These are phyloP conservation scores for Paramecium pentaurelia DNA, from an alignment of 73 alveolate genomes.

Conservation along the genomic window DNA sequence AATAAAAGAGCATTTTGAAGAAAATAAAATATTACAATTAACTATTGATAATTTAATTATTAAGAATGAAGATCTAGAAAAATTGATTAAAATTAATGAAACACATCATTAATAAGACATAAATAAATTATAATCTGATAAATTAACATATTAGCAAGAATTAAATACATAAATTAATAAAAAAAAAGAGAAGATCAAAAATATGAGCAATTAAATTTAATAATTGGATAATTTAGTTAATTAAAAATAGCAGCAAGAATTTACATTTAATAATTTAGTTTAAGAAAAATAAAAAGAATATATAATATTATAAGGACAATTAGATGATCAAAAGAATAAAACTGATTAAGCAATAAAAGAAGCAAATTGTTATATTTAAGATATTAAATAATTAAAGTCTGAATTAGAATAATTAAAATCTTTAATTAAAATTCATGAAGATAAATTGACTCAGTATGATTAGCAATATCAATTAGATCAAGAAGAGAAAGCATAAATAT, in stretches of 20 bases:
- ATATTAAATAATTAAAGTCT: background rate
- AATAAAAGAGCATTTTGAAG: background rate
- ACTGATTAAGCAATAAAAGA: conserved; percentile 23
- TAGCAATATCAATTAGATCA: background rate
- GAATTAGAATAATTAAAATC: background rate
- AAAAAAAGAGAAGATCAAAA: conserved; percentile 15
- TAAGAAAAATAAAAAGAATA: background rate
- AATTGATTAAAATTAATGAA: background rate
- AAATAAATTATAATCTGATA: background rate
- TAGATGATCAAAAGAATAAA: conserved; percentile 17
- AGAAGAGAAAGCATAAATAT: background rate
- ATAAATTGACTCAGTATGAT: conserved; percentile 1
- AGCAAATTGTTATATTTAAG: background rate
- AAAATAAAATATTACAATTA: background rate
- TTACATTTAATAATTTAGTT: background rate
- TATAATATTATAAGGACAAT: background rate
- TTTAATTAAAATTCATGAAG: background rate
- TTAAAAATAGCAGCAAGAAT: background rate
- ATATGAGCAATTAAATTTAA: background rate
- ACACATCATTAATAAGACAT: background rate
- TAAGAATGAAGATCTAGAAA: background rate
- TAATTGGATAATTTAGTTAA: background rate
- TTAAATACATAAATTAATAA: background rate
- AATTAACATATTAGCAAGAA: background rate
- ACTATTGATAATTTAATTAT: background rate